These are phyloP conservation scores for Cardiospermum halicacabum DNA, from an alignment of 345 rosid species.

Conservation along the genomic window DNA sequence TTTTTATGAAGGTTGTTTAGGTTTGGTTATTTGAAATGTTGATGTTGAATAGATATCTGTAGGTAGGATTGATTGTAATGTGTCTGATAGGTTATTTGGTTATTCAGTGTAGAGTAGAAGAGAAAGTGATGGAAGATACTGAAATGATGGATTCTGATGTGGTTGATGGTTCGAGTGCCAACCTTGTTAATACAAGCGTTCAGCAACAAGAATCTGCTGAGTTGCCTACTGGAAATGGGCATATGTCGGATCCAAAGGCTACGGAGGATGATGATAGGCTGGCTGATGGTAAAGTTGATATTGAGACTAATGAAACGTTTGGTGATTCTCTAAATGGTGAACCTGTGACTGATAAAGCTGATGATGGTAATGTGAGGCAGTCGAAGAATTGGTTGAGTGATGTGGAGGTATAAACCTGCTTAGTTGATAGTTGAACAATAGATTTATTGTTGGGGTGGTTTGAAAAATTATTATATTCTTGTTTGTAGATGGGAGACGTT, in stretches of 20 bases:
- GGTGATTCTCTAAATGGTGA: slow-evolving; percentile 21
- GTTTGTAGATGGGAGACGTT: slow-evolving; percentile 44
- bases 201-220: slow-evolving; percentile 24
- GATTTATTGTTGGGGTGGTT: not conserved
- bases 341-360: slow-evolving; percentile 26
- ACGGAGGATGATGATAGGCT: slow-evolving; percentile 16
- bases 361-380: slow-evolving; percentile 28
- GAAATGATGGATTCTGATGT: slow-evolving; percentile 39
- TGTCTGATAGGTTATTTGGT: not conserved
- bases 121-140: slow-evolving; percentile 41
- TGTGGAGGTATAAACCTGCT: slow-evolving; percentile 61
- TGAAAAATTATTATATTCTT: slow-evolving; percentile 10
- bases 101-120: slow-evolving; percentile 9
- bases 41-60: not conserved
- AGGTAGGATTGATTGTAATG: not conserved
- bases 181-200: slow-evolving; percentile 26
- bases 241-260: slow-evolving; percentile 12
- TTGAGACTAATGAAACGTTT: slow-evolving; percentile 9
- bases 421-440: not conserved
- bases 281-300: slow-evolving; percentile 14
- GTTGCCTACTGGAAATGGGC: slow-evolving; percentile 23
- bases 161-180: slow-evolving; percentile 22
- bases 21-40: slow-evolving; percentile 13
- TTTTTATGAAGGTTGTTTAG: not conserved
- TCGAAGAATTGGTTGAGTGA: slow-evolving; percentile 61